Base-by-base conservation (phyloP, 2,329 filamentous ascomycete genomes). In the Corinectria fuckeliana region DNA sequence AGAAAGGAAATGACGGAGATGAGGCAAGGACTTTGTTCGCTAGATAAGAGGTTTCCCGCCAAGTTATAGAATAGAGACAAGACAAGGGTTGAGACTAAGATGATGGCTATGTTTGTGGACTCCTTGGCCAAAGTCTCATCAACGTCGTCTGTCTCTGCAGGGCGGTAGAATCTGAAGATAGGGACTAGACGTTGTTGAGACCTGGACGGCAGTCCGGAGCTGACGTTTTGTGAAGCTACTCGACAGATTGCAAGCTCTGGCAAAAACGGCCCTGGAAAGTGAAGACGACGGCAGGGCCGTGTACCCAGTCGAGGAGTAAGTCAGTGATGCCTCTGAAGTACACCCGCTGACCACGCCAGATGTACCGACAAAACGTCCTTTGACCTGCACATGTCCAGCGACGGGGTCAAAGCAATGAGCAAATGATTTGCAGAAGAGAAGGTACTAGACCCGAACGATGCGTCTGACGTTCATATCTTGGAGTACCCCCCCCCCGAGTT, bases 1-100 rank as follows among this genome's bases (percentile, higher is more conserved):
- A 68, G 74, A 26, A 74, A 72, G 48, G 63, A 75, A 34, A 66
- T 76, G 63, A 65, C 62, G 2, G 55, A 63, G 21, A 74, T 74
- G 71, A 74, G 66, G 23, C 57, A 68, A 13, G 72, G 74, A 0
- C 16, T 72, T 3, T 75, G 71, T 52, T 76, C 74, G 0, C 47
- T 74, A 32, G 69, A 70, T 8, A 59, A 51, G 9, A 62, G 44
- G 11, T 58, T 64, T 10, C 45, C 57, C 8, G 26, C 64, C 14
- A 67, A 67, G 45, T 38, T 65, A 8, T 63, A 65, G 45, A 44
- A 0, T 1, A 45, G n/a, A n/a, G n/a, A n/a, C n/a, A n/a, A n/a
- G n/a, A n/a, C n/a, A n/a, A n/a, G n/a, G n/a, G n/a, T n/a, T n/a
- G n/a, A n/a, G 11, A 42, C 10, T n/a, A 25, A 2, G 13, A 16